These are phyloP conservation scores for Saccharomycopsis amapae DNA, from an alignment of 805 yeast species.

Conservation along the genomic window DNA sequence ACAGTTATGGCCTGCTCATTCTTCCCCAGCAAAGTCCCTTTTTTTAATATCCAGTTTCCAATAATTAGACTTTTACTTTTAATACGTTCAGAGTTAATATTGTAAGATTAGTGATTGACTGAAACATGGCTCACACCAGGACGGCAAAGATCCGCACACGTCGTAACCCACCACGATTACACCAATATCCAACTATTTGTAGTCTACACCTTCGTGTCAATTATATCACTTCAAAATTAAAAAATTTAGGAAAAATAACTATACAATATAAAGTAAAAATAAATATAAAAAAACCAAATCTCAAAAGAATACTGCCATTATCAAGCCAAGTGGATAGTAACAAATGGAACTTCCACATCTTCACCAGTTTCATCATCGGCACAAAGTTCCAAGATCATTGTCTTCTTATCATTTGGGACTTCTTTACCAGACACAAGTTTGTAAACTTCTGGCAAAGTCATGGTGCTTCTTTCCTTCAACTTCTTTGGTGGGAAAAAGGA, in stretches of 20 bases:
- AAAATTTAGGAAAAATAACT: too few species aligned
- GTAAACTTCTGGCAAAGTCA: conserved; percentile 68
- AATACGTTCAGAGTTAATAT: too few species aligned
- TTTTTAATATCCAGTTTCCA: too few species aligned
- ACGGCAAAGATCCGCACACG: too few species aligned
- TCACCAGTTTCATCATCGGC: conserved; percentile 90
- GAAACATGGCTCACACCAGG: too few species aligned
- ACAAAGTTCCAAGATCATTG: conserved; percentile 82
- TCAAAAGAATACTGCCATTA: background rate
- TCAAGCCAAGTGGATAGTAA: conserved; percentile 47
- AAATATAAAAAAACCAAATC: background rate
- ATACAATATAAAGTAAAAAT: too few species aligned
- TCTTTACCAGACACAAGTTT: conserved; percentile 83
- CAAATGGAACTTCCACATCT: conserved; percentile 91
- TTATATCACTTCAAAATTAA: background rate
- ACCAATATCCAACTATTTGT: too few species aligned
- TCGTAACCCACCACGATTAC: too few species aligned
- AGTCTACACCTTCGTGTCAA: background rate
- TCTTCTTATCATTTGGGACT: conserved; percentile 62
- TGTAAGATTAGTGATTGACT: too few species aligned
- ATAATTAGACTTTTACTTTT: too few species aligned
- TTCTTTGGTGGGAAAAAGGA: conserved; percentile 91
- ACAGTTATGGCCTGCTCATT: too few species aligned
- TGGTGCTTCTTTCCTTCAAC: conserved; percentile 62
- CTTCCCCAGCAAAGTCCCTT: too few species aligned